A percentile compares a stretch with the other conserved stretches of the same genome.
Conservation (phyloP, 306 rosid genomes). For the Biancaea sappan region DNA sequence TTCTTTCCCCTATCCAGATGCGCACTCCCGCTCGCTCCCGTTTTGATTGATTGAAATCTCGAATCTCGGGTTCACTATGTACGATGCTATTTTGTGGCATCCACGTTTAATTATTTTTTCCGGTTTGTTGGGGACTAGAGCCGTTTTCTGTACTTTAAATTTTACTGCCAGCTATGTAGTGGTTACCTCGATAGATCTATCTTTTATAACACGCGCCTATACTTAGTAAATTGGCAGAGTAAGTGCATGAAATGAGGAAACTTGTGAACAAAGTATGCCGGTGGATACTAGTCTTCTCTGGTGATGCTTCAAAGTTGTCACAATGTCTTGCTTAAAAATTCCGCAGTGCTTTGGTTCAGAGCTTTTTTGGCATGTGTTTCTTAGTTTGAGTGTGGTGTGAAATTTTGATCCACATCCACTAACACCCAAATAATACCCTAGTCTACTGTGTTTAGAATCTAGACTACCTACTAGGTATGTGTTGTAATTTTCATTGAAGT, state of each 20-base stretch:
- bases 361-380: not conserved
- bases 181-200: not conserved
- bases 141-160: not conserved
- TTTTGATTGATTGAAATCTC: not conserved
- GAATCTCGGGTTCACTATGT: not conserved
- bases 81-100: slow-evolving; percentile 11
- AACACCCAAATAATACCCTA: not conserved
- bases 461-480: not conserved
- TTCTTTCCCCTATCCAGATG: not conserved
- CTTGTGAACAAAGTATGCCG: not conserved
- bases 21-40: not conserved
- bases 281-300: not conserved
- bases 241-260: not conserved
- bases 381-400: slow-evolving; percentile 34
- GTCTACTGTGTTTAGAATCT: not conserved
- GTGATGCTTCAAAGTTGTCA: not conserved
- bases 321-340: not conserved
- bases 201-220: not conserved
- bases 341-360: slow-evolving; percentile 5
- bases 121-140: not conserved
- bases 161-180: not conserved
- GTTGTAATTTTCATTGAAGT: slow-evolving; percentile 7
- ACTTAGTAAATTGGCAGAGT: not conserved
- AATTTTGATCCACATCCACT: slow-evolving; percentile 18
- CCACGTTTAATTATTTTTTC: not conserved